Evolutionary conservation across 768 basidiomycete genomes (phyloP).

Genomic region (Auricularia sp.): DNA sequence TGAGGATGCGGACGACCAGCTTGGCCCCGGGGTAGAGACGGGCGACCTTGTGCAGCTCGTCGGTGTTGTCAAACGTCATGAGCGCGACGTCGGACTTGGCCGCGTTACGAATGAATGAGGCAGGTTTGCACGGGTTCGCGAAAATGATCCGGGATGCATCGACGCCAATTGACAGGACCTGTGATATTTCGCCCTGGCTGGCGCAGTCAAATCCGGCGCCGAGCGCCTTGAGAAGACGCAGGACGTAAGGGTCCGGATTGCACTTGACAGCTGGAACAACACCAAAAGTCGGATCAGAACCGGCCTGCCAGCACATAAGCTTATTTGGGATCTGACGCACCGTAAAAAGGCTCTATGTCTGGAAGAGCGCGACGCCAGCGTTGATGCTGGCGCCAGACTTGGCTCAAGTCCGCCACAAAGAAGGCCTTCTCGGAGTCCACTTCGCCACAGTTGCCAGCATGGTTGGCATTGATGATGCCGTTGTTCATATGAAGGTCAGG

Average conservation of each 20-base stretch:
- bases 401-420: conserved; percentile 88
- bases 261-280: conserved; percentile 75
- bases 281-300: conserved; percentile 10
- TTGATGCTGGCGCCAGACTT: conserved; percentile 76
- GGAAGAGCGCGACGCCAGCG: conserved; percentile 73
- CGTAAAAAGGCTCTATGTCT: conserved; percentile 89
- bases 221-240: conserved; percentile 80
- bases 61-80: conserved; percentile 98
- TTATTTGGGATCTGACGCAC: conserved; percentile 33
- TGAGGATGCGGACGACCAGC: conserved; percentile 87
- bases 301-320: conserved; percentile 13
- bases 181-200: conserved; percentile 83
- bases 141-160: conserved; percentile 82
- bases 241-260: conserved; percentile 93
- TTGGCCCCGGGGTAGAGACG: conserved; percentile 71
- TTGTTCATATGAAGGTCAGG: conserved; percentile 65
- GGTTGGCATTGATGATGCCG: conserved; percentile 59
- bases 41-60: conserved; percentile 90
- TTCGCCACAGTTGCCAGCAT: conserved; percentile 17
- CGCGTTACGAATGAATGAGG: conserved; percentile 83
- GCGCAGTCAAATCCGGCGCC: conserved; percentile 97
- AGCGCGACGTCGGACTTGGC: conserved; percentile 68
- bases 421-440: conserved; percentile 87
- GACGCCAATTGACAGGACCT: conserved; percentile 65
- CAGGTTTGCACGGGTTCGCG: conserved; percentile 97